A percentile compares a stretch with the other conserved stretches of the same genome.
Evolutionary conservation across 2,329 filamentous ascomycete genomes (phyloP).

Genomic region (Calycina herbarum): DNA sequence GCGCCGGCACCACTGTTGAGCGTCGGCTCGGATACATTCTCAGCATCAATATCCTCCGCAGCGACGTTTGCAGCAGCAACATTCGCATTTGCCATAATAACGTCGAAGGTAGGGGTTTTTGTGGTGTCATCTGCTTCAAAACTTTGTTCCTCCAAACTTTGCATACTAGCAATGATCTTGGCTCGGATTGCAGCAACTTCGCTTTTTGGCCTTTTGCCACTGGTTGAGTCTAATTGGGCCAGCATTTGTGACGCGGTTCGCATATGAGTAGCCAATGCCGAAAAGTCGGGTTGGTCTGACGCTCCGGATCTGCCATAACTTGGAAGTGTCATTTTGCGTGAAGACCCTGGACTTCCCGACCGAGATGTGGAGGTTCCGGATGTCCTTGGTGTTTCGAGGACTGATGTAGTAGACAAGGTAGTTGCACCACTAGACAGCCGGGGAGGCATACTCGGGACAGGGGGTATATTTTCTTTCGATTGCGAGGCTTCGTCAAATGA

Average conservation of each 20-base stretch:
- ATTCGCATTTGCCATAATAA: slow-evolving; percentile 74
- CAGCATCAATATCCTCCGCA: slow-evolving; percentile 57
- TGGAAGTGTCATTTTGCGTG: slow-evolving; percentile 60
- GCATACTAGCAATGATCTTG: slow-evolving; percentile 89
- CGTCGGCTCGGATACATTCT: slow-evolving; percentile 44
- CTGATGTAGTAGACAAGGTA: slow-evolving; percentile 59
- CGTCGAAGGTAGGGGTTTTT: slow-evolving; percentile 73
- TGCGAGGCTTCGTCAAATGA: slow-evolving; percentile 52
- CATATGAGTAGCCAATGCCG: slow-evolving; percentile 83
- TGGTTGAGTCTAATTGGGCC: slow-evolving; percentile 77
- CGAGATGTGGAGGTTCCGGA: slow-evolving; percentile 69
- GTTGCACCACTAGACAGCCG: slow-evolving; percentile 62
- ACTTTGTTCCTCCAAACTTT: slow-evolving; percentile 80
- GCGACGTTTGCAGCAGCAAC: slow-evolving; percentile 50
- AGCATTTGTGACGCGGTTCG: slow-evolving; percentile 85
- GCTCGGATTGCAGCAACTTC: slow-evolving; percentile 82
- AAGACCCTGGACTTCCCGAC: slow-evolving; percentile 63
- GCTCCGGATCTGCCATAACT: slow-evolving; percentile 52
- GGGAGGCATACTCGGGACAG: slow-evolving; percentile 32
- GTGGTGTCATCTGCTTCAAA: slow-evolving; percentile 69
- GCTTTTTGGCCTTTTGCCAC: slow-evolving; percentile 74
- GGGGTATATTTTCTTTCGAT: slow-evolving; percentile 28
- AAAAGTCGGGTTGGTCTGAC: slow-evolving; percentile 75
- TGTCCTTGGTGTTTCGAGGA: slow-evolving; percentile 65
- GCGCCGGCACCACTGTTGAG: slow-evolving; percentile 70